Conservation (phyloP, 768 basidiomycete genomes). For the Cystofilobasidium macerans region DNA sequence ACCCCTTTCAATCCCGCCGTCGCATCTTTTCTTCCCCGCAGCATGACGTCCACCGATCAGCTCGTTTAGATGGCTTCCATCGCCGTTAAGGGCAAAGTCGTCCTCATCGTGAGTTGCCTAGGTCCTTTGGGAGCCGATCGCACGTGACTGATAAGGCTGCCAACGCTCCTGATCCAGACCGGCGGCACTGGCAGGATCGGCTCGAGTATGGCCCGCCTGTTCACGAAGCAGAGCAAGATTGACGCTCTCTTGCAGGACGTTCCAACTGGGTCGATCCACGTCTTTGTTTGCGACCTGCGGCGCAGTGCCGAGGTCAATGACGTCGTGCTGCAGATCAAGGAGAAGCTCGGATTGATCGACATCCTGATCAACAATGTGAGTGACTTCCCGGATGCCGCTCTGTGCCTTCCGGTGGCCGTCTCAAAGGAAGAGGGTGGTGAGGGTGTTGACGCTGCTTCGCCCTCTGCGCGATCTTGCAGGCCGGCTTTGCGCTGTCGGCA, state of each 20-base stretch:
- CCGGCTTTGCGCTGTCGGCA: background rate
- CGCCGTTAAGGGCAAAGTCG: background rate
- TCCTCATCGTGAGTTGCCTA: background rate
- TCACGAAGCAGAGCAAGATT: background rate
- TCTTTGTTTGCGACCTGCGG: background rate
- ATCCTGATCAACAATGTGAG: slow-evolving; percentile 2
- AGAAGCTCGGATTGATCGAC: background rate
- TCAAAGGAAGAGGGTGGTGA: no score
- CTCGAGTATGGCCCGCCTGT: background rate
- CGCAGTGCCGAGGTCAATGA: background rate
- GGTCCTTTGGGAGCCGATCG: background rate
- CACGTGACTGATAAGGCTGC: background rate
- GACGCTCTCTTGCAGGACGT: background rate
- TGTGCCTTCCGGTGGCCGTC: background rate
- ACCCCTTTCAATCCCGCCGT: slow-evolving; percentile 45
- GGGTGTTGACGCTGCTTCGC: background rate
- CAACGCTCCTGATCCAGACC: background rate
- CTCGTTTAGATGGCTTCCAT: background rate
- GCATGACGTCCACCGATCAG: slow-evolving; percentile 28
- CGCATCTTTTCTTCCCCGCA: slow-evolving; percentile 48
- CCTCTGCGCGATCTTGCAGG: background rate
- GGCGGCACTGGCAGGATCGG: background rate
- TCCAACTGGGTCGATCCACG: background rate
- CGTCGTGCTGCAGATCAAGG: background rate
- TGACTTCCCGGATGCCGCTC: background rate